A percentile compares a stretch with the other conserved stretches of the same genome.
Evolutionary conservation across 2,329 filamentous ascomycete species (phyloP).

Genomic region (Lizonia empirigonia): DNA sequence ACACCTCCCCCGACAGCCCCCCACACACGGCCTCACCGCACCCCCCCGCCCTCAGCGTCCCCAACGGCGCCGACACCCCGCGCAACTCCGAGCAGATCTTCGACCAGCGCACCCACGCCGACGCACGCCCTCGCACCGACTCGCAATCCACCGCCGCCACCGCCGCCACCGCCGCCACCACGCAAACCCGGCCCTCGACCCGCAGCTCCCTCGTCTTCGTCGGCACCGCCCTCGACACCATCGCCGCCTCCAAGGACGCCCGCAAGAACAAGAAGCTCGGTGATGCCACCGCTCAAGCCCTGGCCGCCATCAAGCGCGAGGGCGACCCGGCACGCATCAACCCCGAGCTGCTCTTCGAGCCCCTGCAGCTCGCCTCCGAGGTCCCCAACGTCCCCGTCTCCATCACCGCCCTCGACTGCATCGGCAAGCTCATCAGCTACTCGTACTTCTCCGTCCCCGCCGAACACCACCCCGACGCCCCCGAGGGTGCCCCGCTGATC

Average conservation of each 20-base stretch:
- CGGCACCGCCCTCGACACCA: slow-evolving; percentile 88
- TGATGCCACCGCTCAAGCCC: slow-evolving; percentile 79
- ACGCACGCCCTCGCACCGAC: slow-evolving; percentile 59
- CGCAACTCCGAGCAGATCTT: slow-evolving; percentile 44
- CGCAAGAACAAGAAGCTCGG: slow-evolving; percentile 82
- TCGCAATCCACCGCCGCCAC: slow-evolving; percentile 62
- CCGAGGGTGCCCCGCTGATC: slow-evolving; percentile 73
- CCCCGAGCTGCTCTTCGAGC: slow-evolving; percentile 89
- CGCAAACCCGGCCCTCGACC: slow-evolving; percentile 64
- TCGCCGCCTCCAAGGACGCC: slow-evolving; percentile 89
- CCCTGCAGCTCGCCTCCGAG: slow-evolving; percentile 86
- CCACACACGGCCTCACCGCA: slow-evolving; percentile 6
- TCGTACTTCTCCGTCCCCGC: slow-evolving; percentile 87
- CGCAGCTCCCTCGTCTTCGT: slow-evolving; percentile 97
- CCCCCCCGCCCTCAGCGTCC: slow-evolving; percentile 34
- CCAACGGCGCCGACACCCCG: slow-evolving; percentile 35
- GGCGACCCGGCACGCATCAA: slow-evolving; percentile 81
- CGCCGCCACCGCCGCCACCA: slow-evolving; percentile 51
- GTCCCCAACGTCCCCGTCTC: slow-evolving; percentile 83
- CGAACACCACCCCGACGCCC: slow-evolving; percentile 46
- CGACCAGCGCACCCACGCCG: slow-evolving; percentile 37
- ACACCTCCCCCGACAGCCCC: not conserved
- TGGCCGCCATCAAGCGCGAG: slow-evolving; percentile 80
- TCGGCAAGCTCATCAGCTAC: slow-evolving; percentile 98
- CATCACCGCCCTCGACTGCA: slow-evolving; percentile 92